phyloP scores from a whole-genome alignment of 257 asterid genomes.

The Buddleja alternifolia region DNA sequence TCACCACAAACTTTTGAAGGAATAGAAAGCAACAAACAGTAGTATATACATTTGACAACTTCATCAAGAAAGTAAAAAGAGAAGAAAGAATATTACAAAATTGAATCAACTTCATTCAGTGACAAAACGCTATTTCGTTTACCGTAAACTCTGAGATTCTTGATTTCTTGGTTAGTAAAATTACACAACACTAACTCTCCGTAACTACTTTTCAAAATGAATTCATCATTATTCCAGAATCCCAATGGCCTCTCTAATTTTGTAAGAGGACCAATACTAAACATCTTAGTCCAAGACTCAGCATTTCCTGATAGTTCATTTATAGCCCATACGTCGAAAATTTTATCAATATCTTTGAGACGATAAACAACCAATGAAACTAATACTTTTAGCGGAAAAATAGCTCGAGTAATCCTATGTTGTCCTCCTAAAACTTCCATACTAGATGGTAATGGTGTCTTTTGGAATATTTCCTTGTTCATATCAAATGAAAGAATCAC shows the following conservation, averaged over 20 bases:
- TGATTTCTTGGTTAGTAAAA: slow-evolving; percentile 14
- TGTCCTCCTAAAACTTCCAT: slow-evolving; percentile 47
- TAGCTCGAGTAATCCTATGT: slow-evolving; percentile 51
- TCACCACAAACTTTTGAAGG: neutral
- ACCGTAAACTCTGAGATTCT: slow-evolving; percentile 50
- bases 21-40: neutral
- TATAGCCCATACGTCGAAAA: slow-evolving; percentile 52
- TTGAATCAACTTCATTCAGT: neutral
- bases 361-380: slow-evolving; percentile 54
- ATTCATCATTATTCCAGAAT: slow-evolving; percentile 42
- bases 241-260: slow-evolving; percentile 62
- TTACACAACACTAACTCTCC: slow-evolving; percentile 50
- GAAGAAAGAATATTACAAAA: neutral
- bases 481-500: slow-evolving; percentile 52
- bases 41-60: neutral
- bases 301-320: slow-evolving; percentile 30
- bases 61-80: no score
- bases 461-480: slow-evolving; percentile 41
- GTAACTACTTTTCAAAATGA: slow-evolving; percentile 42
- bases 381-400: slow-evolving; percentile 41
- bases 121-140: slow-evolving; percentile 56
- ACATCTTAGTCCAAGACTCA: slow-evolving; percentile 39
- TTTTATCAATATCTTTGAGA: slow-evolving; percentile 36
- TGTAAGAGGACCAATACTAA: slow-evolving; percentile 49
- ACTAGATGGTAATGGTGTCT: slow-evolving; percentile 43